These are phyloP conservation scores for Serendipita sp. DNA, from an alignment of 768 basidiomycete species.

Conservation along the genomic window DNA sequence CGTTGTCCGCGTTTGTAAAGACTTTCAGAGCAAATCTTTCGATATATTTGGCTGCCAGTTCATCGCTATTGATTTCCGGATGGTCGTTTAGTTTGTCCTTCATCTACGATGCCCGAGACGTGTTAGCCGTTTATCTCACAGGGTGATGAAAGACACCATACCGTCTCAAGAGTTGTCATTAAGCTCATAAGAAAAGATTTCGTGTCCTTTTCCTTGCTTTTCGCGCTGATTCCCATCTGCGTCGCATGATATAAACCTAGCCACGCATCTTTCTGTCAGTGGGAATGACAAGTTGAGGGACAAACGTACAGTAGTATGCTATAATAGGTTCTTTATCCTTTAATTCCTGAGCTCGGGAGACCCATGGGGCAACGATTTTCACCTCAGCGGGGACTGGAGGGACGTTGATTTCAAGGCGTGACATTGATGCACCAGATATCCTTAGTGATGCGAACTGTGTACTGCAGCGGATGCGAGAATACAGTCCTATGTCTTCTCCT, in stretches of 20 bases:
- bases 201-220: constrained; percentile 49
- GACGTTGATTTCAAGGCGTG: constrained; percentile 3
- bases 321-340: constrained; percentile 68
- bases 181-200: constrained; percentile 57
- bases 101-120: constrained; percentile 26
- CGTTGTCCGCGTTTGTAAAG: constrained; percentile 80
- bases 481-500: background rate
- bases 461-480: background rate
- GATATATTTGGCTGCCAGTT: constrained; percentile 72
- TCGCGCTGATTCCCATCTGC: constrained; percentile 57
- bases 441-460: background rate
- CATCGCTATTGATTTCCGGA: constrained; percentile 72
- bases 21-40: constrained; percentile 90
- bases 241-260: constrained; percentile 88
- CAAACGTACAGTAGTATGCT: constrained; percentile 82
- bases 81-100: constrained; percentile 58
- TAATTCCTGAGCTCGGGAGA: constrained; percentile 85
- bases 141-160: constrained; percentile 15
- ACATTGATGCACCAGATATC: background rate
- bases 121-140: background rate
- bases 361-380: constrained; percentile 51
- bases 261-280: background rate
- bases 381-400: constrained; percentile 19
- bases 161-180: constrained; percentile 58
- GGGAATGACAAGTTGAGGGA: background rate